These are phyloP conservation scores for Apiotrichum porosum DNA, from an alignment of 1,284 basidiomycete species.

Conservation along the genomic window DNA sequence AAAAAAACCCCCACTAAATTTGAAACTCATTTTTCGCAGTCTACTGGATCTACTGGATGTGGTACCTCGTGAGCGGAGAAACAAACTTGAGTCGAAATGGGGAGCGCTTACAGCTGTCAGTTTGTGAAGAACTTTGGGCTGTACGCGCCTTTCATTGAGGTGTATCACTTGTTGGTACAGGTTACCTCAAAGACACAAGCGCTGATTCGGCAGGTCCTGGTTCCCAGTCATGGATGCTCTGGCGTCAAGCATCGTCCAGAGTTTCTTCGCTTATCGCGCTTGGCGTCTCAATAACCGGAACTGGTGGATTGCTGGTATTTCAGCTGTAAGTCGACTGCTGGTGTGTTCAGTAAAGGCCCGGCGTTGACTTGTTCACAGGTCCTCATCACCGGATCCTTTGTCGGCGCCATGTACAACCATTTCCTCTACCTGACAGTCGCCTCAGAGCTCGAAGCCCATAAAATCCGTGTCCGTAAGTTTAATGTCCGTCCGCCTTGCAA, in stretches of 20 bases:
- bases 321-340: no score
- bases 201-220: constrained; percentile 16
- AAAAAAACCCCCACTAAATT: no score
- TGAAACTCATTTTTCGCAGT: no score
- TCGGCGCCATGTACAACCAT: neutral
- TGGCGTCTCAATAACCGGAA: constrained; percentile 27
- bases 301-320: constrained; percentile 21
- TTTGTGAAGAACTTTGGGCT: constrained; percentile 25
- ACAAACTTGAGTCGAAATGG: no score
- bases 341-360: no score
- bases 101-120: no score
- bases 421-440: neutral
- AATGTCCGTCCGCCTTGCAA: neutral
- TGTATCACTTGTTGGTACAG: no score
- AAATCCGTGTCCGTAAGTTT: neutral
- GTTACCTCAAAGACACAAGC: no score
- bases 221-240: constrained; percentile 21
- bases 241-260: constrained; percentile 15
- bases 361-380: no score
- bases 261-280: constrained; percentile 33
- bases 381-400: neutral
- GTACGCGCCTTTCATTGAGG: constrained; percentile 14
- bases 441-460: neutral
- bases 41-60: constrained; percentile 1
- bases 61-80: constrained; percentile 3